Evolutionary conservation across 2,329 filamentous ascomycete genomes (phyloP).

Genomic region (Colletotrichum sp.): DNA sequence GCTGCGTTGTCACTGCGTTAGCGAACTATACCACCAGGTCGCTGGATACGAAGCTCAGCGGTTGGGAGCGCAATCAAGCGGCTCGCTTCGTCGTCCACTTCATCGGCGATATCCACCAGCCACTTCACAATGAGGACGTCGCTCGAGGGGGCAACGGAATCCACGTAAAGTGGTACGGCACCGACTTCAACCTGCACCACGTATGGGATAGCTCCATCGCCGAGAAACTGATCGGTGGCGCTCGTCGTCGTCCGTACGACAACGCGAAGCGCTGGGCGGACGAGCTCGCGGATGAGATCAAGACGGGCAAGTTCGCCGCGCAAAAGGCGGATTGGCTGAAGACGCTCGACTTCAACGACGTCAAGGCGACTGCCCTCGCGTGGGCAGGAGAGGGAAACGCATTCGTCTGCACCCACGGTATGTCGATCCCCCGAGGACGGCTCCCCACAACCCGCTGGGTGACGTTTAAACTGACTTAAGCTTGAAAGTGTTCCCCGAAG

Average conservation of each 20-base stretch:
- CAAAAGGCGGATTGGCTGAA: conserved; percentile 60
- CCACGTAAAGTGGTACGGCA: conserved; percentile 63
- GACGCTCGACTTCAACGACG: conserved; percentile 59
- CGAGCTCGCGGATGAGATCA: conserved; percentile 60
- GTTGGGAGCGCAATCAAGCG: conserved; percentile 58
- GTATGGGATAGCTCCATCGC: conserved; percentile 77
- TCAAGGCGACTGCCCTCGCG: conserved; percentile 58
- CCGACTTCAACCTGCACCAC: conserved; percentile 69
- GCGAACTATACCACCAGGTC: conserved; percentile 65
- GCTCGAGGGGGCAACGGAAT: conserved; percentile 73
- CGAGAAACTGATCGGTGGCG: conserved; percentile 67
- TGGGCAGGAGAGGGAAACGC: conserved; percentile 71
- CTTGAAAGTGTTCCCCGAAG: conserved; percentile 63
- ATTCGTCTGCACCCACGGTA: conserved; percentile 66
- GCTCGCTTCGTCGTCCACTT: conserved; percentile 74
- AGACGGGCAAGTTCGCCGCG: conserved; percentile 57
- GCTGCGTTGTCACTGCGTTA: conserved; percentile 67
- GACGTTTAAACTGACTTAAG: background rate
- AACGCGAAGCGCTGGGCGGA: conserved; percentile 62
- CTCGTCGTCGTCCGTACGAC: conserved; percentile 51
- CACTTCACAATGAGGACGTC: conserved; percentile 69
- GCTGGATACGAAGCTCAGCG: conserved; percentile 48
- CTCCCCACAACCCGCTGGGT: background rate
- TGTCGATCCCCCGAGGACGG: conserved; percentile 26
- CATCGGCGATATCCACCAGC: conserved; percentile 73